These are phyloP conservation scores for Aspergillus caelatus DNA, from an alignment of 2,329 filamentous ascomycete genomes.

Conservation along the genomic window DNA sequence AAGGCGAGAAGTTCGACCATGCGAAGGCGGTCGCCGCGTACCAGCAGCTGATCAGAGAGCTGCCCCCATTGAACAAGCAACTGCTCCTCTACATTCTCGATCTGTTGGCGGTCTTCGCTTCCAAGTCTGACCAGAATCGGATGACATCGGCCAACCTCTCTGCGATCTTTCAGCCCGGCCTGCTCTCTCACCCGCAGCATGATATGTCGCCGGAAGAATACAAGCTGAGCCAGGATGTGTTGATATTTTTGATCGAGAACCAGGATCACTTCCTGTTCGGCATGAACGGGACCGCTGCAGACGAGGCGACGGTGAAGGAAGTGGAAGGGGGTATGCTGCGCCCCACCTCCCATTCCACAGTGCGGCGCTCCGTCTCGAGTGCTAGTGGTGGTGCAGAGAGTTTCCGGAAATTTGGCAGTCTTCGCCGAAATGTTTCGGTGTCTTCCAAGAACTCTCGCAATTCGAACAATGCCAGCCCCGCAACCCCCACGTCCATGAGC, in stretches of 20 bases:
- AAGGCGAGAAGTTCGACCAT: slow-evolving; percentile 74
- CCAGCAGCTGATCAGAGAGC: slow-evolving; percentile 86
- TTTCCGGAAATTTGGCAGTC: slow-evolving; percentile 72
- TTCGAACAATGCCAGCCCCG: slow-evolving; percentile 72
- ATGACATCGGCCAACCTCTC: slow-evolving; percentile 95
- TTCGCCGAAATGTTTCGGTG: slow-evolving; percentile 87
- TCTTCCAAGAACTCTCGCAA: slow-evolving; percentile 84
- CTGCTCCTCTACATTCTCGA: slow-evolving; percentile 94
- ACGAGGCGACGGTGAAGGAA: slow-evolving; percentile 72
- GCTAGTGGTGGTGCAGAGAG: slow-evolving; percentile 88
- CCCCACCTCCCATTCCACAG: slow-evolving; percentile 51
- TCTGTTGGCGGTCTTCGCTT: slow-evolving; percentile 92
- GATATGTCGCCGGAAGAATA: slow-evolving; percentile 97
- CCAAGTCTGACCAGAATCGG: slow-evolving; percentile 93
- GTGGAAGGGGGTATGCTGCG: slow-evolving; percentile 67
- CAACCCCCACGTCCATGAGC: slow-evolving; percentile 58
- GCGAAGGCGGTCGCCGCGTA: slow-evolving; percentile 77
- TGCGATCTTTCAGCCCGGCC: slow-evolving; percentile 95
- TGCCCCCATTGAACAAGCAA: slow-evolving; percentile 91
- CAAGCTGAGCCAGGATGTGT: slow-evolving; percentile 89
- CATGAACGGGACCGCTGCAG: slow-evolving; percentile 98
- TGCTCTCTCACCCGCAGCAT: slow-evolving; percentile 90
- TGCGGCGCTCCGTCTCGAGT: slow-evolving; percentile 79
- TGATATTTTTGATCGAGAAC: slow-evolving; percentile 97
- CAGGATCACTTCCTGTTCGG: slow-evolving; percentile 98